A percentile compares a stretch with the other conserved stretches of the same genome.
These are phyloP conservation scores for Sungouiella thailandica DNA, from an alignment of 805 yeast genomes.

Conservation along the genomic window DNA sequence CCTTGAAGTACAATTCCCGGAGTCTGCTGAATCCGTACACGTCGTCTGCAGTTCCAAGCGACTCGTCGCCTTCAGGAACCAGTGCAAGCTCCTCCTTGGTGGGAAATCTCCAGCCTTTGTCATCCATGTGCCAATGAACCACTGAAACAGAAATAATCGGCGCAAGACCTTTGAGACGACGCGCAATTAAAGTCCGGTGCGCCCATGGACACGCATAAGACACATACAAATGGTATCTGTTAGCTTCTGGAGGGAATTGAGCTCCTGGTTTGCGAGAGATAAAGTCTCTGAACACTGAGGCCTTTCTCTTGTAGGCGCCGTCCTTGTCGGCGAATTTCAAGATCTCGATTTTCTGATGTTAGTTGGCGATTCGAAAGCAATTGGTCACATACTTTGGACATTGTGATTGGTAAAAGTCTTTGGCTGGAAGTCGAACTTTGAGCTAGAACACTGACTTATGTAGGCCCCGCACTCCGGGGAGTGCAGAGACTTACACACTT, in stretches of 20 bases:
- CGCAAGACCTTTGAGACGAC: slow-evolving; percentile 66
- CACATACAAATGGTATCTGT: slow-evolving; percentile 83
- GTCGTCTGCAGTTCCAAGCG: slow-evolving; percentile 37
- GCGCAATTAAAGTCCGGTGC: slow-evolving; percentile 70
- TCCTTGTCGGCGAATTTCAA: slow-evolving; percentile 45
- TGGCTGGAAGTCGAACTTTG: neutral
- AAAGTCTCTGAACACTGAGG: slow-evolving; percentile 56
- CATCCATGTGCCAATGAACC: slow-evolving; percentile 89
- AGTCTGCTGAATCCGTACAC: slow-evolving; percentile 55
- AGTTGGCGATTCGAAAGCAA: neutral
- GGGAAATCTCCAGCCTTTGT: slow-evolving; percentile 84
- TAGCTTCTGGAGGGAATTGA: slow-evolving; percentile 65
- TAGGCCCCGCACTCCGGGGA: no score
- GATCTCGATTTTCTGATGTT: slow-evolving; percentile 32
- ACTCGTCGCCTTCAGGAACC: slow-evolving; percentile 44
- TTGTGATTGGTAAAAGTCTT: neutral
- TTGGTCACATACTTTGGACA: slow-evolving; percentile 2
- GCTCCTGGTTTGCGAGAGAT: slow-evolving; percentile 58
- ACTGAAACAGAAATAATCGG: slow-evolving; percentile 62
- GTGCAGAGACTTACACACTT: no score
- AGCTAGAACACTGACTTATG: no score
- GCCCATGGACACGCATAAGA: slow-evolving; percentile 97
- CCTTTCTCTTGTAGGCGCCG: slow-evolving; percentile 54
- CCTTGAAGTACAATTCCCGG: slow-evolving; percentile 69
- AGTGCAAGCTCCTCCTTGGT: slow-evolving; percentile 36